Base-by-base conservation (phyloP, 1,284 basidiomycete genomes). In the Mycena citricolor region DNA sequence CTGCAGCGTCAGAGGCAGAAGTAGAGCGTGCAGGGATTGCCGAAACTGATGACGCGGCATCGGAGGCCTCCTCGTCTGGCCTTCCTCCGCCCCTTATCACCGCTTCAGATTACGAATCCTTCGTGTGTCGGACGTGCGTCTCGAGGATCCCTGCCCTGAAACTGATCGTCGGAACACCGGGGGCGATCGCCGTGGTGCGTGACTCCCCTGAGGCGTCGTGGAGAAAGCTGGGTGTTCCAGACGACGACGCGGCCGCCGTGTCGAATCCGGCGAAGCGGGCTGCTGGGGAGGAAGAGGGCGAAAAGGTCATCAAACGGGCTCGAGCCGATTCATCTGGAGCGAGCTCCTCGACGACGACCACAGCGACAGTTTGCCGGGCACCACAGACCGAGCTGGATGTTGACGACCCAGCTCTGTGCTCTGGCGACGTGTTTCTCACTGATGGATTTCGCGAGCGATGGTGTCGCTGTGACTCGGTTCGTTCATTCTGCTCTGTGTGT, bases 341-440 rank as follows among this genome's bases (percentile, higher is more conserved):
- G n/a, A n/a, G n/a, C n/a, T 44, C 58, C 34, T 31, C 57, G 8
- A 42, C 57, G 7, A 39, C 51, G 10, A 33, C 58, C 34, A 41
- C 52, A 32, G 40, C 56, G 26, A 47, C 35, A 16, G 44, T 55
- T 26, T 86, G 84, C 60, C 60, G 78, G 7, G 78, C 78, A 16
- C 83, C 82, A 41, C 53, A 65, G 8, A 55, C 60, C n/a, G 73
- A 73, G 54, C 47, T 57, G 8, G 30, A 65, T 22, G 74, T 70
- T 5, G 39, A 55, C 11, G 51, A 60, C 34, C 32, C 44, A 26
- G 63, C 61, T 29, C 55, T 72, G 39, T 79, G 83, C 17, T 62
- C 72, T 2, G 84, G 85, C 0, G 87, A 90, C 55, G 60, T 89
- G 20, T 90, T 90, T 62, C 64, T 90, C 34, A 78, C 77, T 0